Base-by-base conservation (phyloP, 495 filamentous ascomycete genomes). In the Aspergillus nanangensis region DNA sequence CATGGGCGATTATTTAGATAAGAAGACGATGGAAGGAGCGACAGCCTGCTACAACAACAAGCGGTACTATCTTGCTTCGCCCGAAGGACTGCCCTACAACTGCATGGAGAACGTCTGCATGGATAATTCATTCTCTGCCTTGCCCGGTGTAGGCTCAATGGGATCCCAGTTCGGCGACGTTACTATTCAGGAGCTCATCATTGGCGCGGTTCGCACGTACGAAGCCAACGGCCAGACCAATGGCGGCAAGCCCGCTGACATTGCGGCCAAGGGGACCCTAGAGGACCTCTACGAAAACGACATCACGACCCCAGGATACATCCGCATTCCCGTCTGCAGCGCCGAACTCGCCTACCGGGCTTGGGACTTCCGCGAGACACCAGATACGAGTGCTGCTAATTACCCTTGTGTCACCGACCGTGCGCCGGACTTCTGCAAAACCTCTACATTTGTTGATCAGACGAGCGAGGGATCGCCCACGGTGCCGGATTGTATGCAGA, bases 61-160 rank as follows among this genome's bases (percentile, higher is more conserved):
- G 21, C 50, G 35, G 41, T 70, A 66, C 50, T 65, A 61, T 36
- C 55, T 66, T 23, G 61, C 50, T 39, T 19, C 51, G 15, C 54
- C 58, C 2, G 31, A 50, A 22, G 57, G 50, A 18, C 32, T 50
- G 11, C 20, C 39, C n/a, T n/a, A n/a, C n/a, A n/a, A n/a, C n/a
- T n/a, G n/a, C n/a, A n/a, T n/a, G n/a, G n/a, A 48, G 34, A 32
- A 3, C 3, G 46, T 19, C 13, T 61, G 56, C 53, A 7, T 1
- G 4, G 38, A 46, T 13, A 53, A 45, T 38, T 40, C 29, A 23
- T 57, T 57, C 41, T 48, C 41, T 37, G 44, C 44, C 15, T 60
- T 56, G 0, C 44, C 51, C 18, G 63, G 66, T 5, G 23, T 64
- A 10, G 48, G 46, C 32, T 38, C 27, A 3, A 56, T 69, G 13